phyloP scores from a whole-genome alignment of 805 yeast species.

The Yamadazyma insecticola region DNA sequence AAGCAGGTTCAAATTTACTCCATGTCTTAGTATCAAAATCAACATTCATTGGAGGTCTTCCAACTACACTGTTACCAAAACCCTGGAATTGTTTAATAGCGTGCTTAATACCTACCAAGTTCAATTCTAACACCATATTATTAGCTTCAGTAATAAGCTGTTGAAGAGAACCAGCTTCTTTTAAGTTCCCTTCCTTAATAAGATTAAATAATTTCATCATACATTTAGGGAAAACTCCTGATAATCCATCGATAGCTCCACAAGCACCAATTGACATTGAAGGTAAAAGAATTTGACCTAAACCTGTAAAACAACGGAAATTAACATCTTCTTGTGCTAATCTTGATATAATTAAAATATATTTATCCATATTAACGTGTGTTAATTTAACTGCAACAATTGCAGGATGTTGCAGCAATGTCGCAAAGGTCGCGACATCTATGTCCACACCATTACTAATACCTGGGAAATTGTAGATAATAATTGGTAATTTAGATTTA shows the following conservation, averaged over 20 bases:
- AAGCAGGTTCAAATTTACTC: constrained; percentile 4
- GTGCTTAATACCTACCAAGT: constrained; percentile 27
- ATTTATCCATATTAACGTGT: constrained; percentile 18
- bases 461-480: constrained; percentile 35
- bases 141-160: constrained; percentile 18
- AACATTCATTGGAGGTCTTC: constrained; percentile 11
- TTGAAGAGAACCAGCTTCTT: constrained; percentile 16
- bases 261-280: constrained; percentile 16
- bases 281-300: constrained; percentile 21
- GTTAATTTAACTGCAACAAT: constrained; percentile 31
- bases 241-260: constrained; percentile 23
- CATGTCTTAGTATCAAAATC: constrained; percentile 4
- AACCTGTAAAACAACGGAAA: constrained; percentile 20
- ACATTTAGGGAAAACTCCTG: constrained; percentile 19
- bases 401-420: constrained; percentile 23
- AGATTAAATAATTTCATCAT: constrained; percentile 15
- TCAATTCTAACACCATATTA: constrained; percentile 22
- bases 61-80: constrained; percentile 14
- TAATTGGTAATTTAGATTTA: constrained; percentile 28
- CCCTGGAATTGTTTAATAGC: constrained; percentile 16
- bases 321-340: constrained; percentile 9
- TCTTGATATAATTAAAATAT: constrained; percentile 14
- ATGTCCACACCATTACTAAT: constrained; percentile 28
- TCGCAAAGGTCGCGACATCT: constrained; percentile 17
- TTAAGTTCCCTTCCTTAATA: constrained; percentile 8